Base-by-base conservation (phyloP, 1,284 basidiomycete genomes). In the Austroboletus rostrupii region DNA sequence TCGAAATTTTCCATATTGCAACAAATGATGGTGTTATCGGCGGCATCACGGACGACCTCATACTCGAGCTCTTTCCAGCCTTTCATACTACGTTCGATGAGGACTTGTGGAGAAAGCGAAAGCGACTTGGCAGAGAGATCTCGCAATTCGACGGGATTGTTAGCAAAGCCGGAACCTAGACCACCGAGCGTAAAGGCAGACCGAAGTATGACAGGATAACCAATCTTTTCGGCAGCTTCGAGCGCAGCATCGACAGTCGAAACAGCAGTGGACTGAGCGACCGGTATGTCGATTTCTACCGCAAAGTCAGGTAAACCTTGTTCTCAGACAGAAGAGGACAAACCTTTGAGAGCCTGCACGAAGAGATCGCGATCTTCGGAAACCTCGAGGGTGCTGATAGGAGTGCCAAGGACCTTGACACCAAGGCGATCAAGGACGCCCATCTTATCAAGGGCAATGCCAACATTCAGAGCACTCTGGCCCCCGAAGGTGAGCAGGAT, bases 51-150 rank as follows among this genome's bases (percentile, higher is more conserved):
- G 61, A 99, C 95, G 50, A 99, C 97, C 71, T 99, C 97, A 66
- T 99, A 99, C 73, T 99, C 97, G 60, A 97, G 81, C 75, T 99
- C 97, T 70, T 99, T 99, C 97, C 97, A 99, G 42, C 97, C 97
- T 73, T 98, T 98, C 85, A 99, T 90, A 63, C 90, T 94, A 60
- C 94, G 91, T 72, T 99, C 97, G 60, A 99, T 95, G 50, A 99
- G 80, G 43, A 99, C 92, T 71, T 99, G 97, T 43, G 97, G 97
- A 61, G 87, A 91, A 33, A 98, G 78, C 67, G 85, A 87, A 53
- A 99, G 81, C 66, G 88, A 87, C 71, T 90, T 95, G 35, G 97
- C 95, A 47, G 92, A 84, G 20, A 99, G 78, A 71, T 99, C 95
- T 51, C 94, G 87, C 50, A 99, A 76, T 75, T 99, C 96, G 57